Conservation (phyloP, 345 rosid species). For the Salix dunnii region DNA sequence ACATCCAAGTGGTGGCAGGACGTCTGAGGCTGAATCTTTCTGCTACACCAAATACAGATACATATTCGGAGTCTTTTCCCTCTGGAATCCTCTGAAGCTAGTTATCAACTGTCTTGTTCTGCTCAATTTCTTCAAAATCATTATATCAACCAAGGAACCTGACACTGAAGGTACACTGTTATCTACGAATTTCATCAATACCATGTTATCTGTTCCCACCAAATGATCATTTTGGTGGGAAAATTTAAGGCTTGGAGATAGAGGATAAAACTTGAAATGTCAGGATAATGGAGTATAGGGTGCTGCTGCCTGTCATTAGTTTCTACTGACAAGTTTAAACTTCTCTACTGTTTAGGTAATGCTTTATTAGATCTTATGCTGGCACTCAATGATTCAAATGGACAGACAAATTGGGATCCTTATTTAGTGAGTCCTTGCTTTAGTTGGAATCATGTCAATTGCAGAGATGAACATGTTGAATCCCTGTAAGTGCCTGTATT, state of each 20-base stretch:
- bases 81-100: constrained; percentile 26
- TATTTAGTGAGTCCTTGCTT: constrained; percentile 76
- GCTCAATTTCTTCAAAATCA: constrained; percentile 33
- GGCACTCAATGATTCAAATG: constrained; percentile 53
- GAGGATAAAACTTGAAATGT: too few relatives aligned
- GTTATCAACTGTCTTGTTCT: constrained; percentile 36
- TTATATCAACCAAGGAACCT: constrained; percentile 47
- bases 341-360: constrained; percentile 44
- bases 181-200: not conserved
- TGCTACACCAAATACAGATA: constrained; percentile 14
- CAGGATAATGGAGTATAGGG: not conserved
- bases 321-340: not conserved
- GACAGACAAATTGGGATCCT: constrained; percentile 55
- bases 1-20: constrained; percentile 25
- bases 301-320: not conserved
- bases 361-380: constrained; percentile 57
- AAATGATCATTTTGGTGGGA: not conserved
- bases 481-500: constrained; percentile 55
- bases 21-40: constrained; percentile 7
- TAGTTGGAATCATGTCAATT: constrained; percentile 81
- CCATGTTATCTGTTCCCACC: not conserved
- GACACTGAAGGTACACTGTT: constrained; percentile 61
- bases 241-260: too few relatives aligned
- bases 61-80: constrained; percentile 22
- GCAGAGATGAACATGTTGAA: constrained; percentile 61